Base-by-base conservation (phyloP, 208 protist genomes). In the Leishmania turanica region DNA sequence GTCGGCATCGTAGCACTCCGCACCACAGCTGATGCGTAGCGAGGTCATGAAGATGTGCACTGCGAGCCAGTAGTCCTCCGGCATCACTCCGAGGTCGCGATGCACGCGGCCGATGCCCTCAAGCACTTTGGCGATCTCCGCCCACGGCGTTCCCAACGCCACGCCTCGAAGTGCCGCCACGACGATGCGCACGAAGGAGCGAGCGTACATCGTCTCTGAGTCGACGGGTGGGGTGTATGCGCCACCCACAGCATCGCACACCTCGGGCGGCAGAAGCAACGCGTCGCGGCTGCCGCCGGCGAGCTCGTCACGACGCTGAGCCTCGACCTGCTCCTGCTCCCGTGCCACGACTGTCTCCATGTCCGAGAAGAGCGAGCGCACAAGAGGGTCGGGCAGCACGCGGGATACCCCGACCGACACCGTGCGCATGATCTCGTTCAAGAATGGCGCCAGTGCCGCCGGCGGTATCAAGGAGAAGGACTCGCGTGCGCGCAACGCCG, bases 401-500 rank as follows among this genome's bases (percentile, higher is more conserved):
- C 82, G 77, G 24, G 84, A 83, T 72, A 97, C 81, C n/a, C 81
- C 85, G 19, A 90, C 80, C 53, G 84, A 90, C 66, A 96, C 92
- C n/a, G 91, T 96, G 42, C 94, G 90, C 84, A 92, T 89, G 15
- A 97, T 80, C 75, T 97, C 94, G 69, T 88, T 95, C 56, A 97
- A 84, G 37, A 97, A 85, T 56, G 94, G 92, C 11, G 94, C 90
- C 5, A 88, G 75, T 37, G 94, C 94, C 47, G 83, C 88, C 6
- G 88, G 80, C 3, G 94, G 94, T 40, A 97, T 91, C 60, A 91
- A 49, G 42, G 90, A 84, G 75, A 84, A 78, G 11, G 80, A 72
- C 76, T 76, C 82, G 17, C 79, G 72, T 19, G 84, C 83, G n/a
- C 37, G 86, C 82, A 83, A 47, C 8, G 86, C 84, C 58, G 58